Evolutionary conservation across 2,329 filamentous ascomycete species (phyloP).

Genomic region (Cryoendolithus antarcticus): DNA sequence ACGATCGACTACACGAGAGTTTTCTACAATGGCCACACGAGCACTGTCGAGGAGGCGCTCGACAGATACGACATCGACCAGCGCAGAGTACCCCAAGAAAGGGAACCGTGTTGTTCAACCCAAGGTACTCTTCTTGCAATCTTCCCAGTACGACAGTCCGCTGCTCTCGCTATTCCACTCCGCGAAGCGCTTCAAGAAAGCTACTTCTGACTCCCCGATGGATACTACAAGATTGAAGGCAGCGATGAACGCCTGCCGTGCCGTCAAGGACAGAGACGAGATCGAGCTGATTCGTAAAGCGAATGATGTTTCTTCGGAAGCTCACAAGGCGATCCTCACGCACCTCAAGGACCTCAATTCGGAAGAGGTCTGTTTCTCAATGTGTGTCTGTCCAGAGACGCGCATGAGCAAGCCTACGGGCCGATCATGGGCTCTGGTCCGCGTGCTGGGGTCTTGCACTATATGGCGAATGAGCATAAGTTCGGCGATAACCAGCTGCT

Average conservation of each 20-base stretch:
- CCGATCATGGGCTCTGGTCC: constrained; percentile 75
- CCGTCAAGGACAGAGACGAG: constrained; percentile 78
- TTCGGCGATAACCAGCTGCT: constrained; percentile 62
- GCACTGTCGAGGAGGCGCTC: constrained; percentile 63
- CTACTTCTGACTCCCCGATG: too few species aligned
- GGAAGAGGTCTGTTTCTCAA: constrained; percentile 65
- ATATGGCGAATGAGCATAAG: constrained; percentile 63
- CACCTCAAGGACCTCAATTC: constrained; percentile 52
- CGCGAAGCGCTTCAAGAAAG: too few species aligned
- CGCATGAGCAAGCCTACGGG: constrained; percentile 70
- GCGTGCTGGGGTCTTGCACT: constrained; percentile 82
- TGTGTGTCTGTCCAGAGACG: constrained; percentile 59
- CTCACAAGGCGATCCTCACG: constrained; percentile 61
- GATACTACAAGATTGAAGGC: too few species aligned
- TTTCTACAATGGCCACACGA: constrained; percentile 87
- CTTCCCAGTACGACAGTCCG: too few species aligned
- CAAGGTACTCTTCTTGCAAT: too few species aligned
- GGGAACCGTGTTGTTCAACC: too few species aligned
- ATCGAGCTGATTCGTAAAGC: constrained; percentile 69
- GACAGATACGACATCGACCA: constrained; percentile 67
- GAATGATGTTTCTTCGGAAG: constrained; percentile 64
- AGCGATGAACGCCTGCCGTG: constrained; percentile 58
- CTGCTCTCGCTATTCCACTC: too few species aligned
- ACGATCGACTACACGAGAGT: constrained; percentile 78
- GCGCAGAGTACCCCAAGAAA: too few species aligned